Percentiles rank a stretch among this genome's conserved stretches.
These are phyloP conservation scores for Maudiozyma serrabonitensis DNA, from an alignment of 805 yeast genomes.

Conservation along the genomic window DNA sequence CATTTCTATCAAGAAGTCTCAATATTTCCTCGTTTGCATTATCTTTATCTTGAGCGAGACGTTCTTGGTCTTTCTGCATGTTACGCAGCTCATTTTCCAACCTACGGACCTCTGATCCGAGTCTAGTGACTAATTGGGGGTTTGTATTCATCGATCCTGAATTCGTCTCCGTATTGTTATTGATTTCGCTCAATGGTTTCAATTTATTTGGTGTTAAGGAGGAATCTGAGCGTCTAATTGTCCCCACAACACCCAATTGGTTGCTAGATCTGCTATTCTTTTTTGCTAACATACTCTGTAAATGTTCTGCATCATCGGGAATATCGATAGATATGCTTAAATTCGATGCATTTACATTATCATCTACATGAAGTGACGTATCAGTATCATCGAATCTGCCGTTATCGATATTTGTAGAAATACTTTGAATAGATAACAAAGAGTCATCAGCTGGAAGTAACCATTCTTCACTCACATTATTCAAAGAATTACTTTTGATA, in stretches of 20 bases:
- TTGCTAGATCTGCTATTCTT: conserved; percentile 1
- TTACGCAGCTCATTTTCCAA: conserved; percentile 69
- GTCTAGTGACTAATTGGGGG: conserved; percentile 57
- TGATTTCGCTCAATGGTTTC: background rate
- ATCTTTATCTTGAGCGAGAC: conserved; percentile 47
- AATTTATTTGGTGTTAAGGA: background rate
- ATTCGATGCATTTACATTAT: background rate
- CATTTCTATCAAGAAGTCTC: conserved; percentile 46
- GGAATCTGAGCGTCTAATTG: background rate
- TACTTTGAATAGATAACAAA: background rate
- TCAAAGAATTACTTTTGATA: background rate
- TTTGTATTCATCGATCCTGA: conserved; percentile 9
- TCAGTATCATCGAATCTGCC: background rate
- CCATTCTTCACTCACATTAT: conserved; percentile 12
- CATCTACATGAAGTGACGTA: background rate
- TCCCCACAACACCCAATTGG: background rate
- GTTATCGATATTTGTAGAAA: background rate
- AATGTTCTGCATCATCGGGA: conserved; percentile 23
- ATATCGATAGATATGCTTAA: conserved; percentile 5
- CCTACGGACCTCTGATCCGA: conserved; percentile 68
- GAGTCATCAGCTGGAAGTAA: conserved; percentile 7
- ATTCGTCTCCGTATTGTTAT: conserved; percentile 1
- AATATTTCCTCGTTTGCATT: conserved; percentile 61
- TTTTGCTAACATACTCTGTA: conserved; percentile 1
- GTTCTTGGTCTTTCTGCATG: conserved; percentile 50